Percentiles rank a stretch among this genome's conserved stretches.
Evolutionary conservation across 306 rosid species (phyloP).

Genomic region (Glycine soja): DNA sequence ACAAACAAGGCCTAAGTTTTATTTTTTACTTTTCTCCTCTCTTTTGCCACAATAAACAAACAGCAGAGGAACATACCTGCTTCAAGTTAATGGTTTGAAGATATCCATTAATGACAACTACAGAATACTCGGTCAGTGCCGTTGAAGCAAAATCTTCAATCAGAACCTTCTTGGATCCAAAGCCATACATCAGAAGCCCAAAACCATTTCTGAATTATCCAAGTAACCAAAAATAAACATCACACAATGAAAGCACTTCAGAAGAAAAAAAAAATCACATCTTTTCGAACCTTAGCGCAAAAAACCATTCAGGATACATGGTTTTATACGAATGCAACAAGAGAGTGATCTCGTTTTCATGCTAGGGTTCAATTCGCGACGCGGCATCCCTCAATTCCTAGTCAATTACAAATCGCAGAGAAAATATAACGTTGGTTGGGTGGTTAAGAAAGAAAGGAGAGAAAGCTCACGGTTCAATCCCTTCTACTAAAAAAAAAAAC

Average conservation of each 20-base stretch:
- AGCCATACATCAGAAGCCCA: conserved; percentile 88
- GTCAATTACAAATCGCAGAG: neutral
- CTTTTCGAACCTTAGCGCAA: conserved; percentile 60
- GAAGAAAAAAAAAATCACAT: neutral
- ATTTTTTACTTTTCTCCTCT: neutral
- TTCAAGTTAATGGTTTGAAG: conserved; percentile 81
- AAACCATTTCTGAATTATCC: conserved; percentile 69
- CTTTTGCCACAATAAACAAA: neutral
- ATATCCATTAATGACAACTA: conserved; percentile 86
- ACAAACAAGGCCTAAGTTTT: neutral
- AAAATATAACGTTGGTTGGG: too few species aligned
- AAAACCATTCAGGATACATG: conserved; percentile 68
- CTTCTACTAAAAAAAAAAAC: too few species aligned
- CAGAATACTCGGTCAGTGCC: conserved; percentile 69
- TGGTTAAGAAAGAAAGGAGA: too few species aligned
- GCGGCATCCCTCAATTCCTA: conserved; percentile 81
- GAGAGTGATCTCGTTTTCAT: conserved; percentile 62
- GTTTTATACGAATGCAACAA: conserved; percentile 64
- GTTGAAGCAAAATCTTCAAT: conserved; percentile 93
- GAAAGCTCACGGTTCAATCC: too few species aligned
- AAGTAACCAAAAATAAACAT: neutral
- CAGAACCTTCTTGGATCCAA: conserved; percentile 90
- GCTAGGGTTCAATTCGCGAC: conserved; percentile 73
- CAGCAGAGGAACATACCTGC: conserved; percentile 60
- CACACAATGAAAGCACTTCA: neutral